These are phyloP conservation scores for Aureobasidium sp. DNA, from an alignment of 2,329 filamentous ascomycete genomes.

Conservation along the genomic window DNA sequence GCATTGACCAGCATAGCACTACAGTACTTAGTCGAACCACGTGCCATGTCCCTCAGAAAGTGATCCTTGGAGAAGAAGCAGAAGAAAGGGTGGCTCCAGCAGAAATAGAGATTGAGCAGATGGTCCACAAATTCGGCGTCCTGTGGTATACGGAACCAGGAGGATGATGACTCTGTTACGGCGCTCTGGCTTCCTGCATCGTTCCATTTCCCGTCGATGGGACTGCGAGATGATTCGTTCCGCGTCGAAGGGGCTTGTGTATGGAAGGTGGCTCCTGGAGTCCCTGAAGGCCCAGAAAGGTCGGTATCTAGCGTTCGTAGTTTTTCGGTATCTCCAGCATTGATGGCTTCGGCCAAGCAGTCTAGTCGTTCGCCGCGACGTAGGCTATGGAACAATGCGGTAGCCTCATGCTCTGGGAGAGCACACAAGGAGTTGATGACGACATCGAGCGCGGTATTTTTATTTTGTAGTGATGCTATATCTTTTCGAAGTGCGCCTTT, in stretches of 20 bases:
- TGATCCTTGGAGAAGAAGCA: conserved; percentile 63
- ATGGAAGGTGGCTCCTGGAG: not conserved
- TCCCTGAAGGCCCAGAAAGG: not conserved
- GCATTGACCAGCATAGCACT: conserved; percentile 39
- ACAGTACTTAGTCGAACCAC: conserved; percentile 55
- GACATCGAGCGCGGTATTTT: conserved; percentile 29
- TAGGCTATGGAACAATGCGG: conserved; percentile 34
- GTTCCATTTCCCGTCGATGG: not conserved
- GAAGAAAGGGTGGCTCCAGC: conserved; percentile 66
- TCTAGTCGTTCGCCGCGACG: conserved; percentile 22
- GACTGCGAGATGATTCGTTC: not conserved
- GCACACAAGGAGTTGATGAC: conserved; percentile 36
- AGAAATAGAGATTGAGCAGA: conserved; percentile 26
- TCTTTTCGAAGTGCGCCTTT: conserved; percentile 34
- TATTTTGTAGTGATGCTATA: conserved; percentile 29
- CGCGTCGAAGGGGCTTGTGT: not conserved
- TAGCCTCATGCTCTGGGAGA: conserved; percentile 36
- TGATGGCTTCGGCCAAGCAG: conserved; percentile 5
- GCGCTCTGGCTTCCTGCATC: not conserved
- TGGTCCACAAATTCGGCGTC: conserved; percentile 28
- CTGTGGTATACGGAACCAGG: conserved; percentile 25
- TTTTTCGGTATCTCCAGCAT: conserved; percentile 7
- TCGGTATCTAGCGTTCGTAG: conserved; percentile 9
- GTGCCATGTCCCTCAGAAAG: conserved; percentile 57
- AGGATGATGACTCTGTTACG: not conserved